These are phyloP conservation scores for Syzygium syzygioides DNA, from an alignment of 441 rosid genomes.

Conservation along the genomic window DNA sequence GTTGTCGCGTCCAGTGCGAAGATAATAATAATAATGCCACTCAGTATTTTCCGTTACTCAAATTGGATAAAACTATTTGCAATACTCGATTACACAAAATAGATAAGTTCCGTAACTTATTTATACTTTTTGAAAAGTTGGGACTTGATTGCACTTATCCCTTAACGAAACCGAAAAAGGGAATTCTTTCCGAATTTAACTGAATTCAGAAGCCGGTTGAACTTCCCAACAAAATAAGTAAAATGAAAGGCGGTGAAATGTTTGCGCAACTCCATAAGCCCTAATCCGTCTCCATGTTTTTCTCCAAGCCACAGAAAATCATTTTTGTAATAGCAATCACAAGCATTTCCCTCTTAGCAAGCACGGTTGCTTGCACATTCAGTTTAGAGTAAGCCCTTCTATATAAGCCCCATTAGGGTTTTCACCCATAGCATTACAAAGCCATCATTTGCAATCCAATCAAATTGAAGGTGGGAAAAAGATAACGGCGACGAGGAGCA, in stretches of 20 bases:
- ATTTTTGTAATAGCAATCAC: not conserved
- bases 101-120: not conserved
- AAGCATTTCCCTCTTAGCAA: not conserved
- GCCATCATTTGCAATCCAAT: not conserved
- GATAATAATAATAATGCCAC: too few species aligned
- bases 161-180: not conserved
- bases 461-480: not conserved
- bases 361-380: not conserved
- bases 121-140: not conserved
- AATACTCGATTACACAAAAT: not conserved
- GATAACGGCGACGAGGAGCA: not conserved
- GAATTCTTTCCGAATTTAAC: not conserved
- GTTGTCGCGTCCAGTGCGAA: too few species aligned
- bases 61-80: too few species aligned
- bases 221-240: not conserved
- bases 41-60: too few species aligned
- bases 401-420: not conserved
- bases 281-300: not conserved
- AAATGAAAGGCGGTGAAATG: not conserved
- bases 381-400: not conserved
- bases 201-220: not conserved
- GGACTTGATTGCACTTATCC: not conserved
- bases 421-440: not conserved
- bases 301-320: not conserved
- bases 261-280: not conserved